phyloP scores from a whole-genome alignment of 768 basidiomycete genomes.

The Terana coerulea region DNA sequence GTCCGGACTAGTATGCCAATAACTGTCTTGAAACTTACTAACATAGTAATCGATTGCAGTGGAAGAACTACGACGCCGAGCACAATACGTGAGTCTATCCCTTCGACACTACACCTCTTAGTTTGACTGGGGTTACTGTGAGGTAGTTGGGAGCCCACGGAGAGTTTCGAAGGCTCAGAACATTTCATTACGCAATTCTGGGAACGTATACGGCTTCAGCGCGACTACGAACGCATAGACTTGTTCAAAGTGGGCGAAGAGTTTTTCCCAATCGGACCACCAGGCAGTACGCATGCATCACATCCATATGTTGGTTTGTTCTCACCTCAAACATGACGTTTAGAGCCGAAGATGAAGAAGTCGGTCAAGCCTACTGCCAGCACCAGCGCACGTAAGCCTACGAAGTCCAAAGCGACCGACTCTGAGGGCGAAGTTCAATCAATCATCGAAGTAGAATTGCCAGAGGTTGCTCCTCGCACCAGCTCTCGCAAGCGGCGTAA shows the following conservation, averaged over 20 bases:
- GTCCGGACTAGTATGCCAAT: neutral
- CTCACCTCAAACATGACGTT: neutral
- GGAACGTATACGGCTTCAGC: slow-evolving; percentile 31
- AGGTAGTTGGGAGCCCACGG: slow-evolving; percentile 66
- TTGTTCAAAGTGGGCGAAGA: slow-evolving; percentile 53
- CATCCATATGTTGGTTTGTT: neutral
- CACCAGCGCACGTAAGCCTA: neutral
- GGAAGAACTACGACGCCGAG: slow-evolving; percentile 9
- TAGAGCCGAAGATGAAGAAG: neutral
- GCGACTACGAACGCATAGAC: slow-evolving; percentile 46
- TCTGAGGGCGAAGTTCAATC: slow-evolving; percentile 9
- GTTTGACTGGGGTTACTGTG: slow-evolving; percentile 4
- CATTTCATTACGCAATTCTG: slow-evolving; percentile 42
- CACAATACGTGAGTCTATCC: slow-evolving; percentile 6
- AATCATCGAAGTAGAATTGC: neutral
- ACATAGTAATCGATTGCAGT: neutral
- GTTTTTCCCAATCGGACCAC: slow-evolving; percentile 54
- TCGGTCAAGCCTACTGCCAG: neutral
- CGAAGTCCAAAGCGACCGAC: neutral
- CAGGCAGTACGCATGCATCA: slow-evolving; percentile 25
- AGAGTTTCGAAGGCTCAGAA: slow-evolving; percentile 57
- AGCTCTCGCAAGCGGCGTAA: neutral
- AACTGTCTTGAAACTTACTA: neutral
- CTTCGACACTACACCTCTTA: neutral
- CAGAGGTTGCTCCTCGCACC: neutral